phyloP scores from a whole-genome alignment of 2,329 filamentous ascomycete species.

The Byssoonygena ceratinophila region DNA sequence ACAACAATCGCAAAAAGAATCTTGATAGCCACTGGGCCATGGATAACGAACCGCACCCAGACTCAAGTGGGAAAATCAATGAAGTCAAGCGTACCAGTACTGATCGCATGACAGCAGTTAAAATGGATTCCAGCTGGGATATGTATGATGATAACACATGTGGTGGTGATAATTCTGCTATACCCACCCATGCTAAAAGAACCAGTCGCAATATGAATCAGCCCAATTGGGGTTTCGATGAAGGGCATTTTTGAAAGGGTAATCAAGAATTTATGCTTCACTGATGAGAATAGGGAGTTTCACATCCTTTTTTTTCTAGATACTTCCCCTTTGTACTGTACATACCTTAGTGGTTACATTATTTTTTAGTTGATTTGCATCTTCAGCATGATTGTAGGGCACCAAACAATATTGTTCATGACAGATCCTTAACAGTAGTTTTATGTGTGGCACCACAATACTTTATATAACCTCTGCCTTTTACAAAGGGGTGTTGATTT shows the following conservation, averaged over 20 bases:
- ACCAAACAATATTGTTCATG: too few relatives aligned
- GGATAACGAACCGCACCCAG: slow-evolving; percentile 52
- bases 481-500: too few relatives aligned
- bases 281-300: too few relatives aligned
- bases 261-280: too few relatives aligned
- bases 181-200: slow-evolving; percentile 20
- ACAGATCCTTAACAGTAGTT: too few relatives aligned
- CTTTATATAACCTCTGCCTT: too few relatives aligned
- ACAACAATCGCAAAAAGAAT: slow-evolving; percentile 61
- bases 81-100: slow-evolving; percentile 2
- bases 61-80: slow-evolving; percentile 14
- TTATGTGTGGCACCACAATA: too few relatives aligned
- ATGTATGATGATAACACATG: slow-evolving; percentile 31
- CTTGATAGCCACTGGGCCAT: slow-evolving; percentile 71
- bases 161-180: slow-evolving; percentile 24
- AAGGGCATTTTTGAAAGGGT: slow-evolving; percentile 21
- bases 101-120: slow-evolving; percentile 57
- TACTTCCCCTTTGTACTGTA: too few relatives aligned
- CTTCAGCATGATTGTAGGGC: too few relatives aligned
- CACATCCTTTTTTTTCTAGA: too few relatives aligned
- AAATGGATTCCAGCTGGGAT: slow-evolving; percentile 55
- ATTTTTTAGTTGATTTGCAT: too few relatives aligned
- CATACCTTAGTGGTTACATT: too few relatives aligned
- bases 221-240: slow-evolving; percentile 36
- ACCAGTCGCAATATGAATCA: slow-evolving; percentile 25